Evolutionary conservation across 208 protist genomes (phyloP), one percentile per base, ranked within the genome.

Genomic region (Histomonas meleagridis): DNA sequence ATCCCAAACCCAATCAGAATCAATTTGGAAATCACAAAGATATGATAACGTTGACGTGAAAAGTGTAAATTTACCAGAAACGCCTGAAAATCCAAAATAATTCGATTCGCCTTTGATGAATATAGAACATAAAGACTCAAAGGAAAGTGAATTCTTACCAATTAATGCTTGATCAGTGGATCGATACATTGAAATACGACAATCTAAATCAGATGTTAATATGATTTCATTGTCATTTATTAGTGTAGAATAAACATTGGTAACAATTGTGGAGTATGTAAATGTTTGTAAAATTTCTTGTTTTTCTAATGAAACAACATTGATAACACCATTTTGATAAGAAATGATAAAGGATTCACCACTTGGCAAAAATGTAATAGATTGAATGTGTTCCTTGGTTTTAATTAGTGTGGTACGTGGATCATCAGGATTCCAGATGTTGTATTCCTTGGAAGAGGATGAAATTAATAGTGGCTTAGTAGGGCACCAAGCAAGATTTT

Each of bases 231-330:
- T 43, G 1, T 55, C 46, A 7, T 86, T 48, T 9, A 86, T 32
- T 38, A 46, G 51, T n/a, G 16, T 43, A 46, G 55, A 86, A 38
- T 32, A 51, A 5, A 86, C 38, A 32, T 40, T 46, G 12, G 76
- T 86, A 51, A 86, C 76, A 46, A 86, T 86, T 48, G 76, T 57
- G 7, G 76, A 55, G 38, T 86, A 86, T 16, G 4, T 86, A 32
- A 86, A 55, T 86, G 76, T 86, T 28, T 86, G 76, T 51, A 86
- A 49, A 51, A 86, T n/a, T 55, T 51, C 26, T 86, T 86, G n/a
- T 53, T 21, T 55, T 46, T 86, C 76, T 12, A 40, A 26, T 32
- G 76, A 86, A 38, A 86, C 40, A 55, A 86, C 76, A n/a, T 86
- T 43, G 14, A 86, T 32, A 86, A 40, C 18, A n/a, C 76, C 76